Percentiles rank a stretch among this genome's conserved stretches.
phyloP scores from a whole-genome alignment of 495 filamentous ascomycete genomes.

The Bryoglossum gracile region DNA sequence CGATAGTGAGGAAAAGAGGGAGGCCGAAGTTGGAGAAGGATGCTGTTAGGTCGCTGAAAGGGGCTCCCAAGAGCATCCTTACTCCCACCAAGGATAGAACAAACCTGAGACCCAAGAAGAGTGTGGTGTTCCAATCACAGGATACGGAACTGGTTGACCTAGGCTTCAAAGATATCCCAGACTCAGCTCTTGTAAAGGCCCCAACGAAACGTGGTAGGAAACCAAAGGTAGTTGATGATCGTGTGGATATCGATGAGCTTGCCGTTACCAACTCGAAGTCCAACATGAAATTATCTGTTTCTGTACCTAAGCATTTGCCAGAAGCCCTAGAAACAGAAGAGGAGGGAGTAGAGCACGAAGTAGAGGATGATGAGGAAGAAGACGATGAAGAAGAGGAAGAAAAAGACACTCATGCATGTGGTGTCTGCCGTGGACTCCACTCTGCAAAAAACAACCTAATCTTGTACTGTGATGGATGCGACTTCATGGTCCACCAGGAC shows the following conservation, averaged over 20 bases:
- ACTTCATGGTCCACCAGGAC: conserved; percentile 78
- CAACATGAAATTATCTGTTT: background rate
- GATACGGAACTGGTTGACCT: conserved; percentile 20
- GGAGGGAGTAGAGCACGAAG: conserved; percentile 1
- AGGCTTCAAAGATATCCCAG: conserved; percentile 23
- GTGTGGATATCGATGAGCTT: background rate
- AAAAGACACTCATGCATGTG: background rate
- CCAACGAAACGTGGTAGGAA: background rate
- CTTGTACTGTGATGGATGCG: conserved; percentile 84
- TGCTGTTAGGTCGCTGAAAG: background rate
- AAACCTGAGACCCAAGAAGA: conserved; percentile 13
- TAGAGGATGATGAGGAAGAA: background rate
- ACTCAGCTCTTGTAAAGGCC: conserved; percentile 9
- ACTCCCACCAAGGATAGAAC: conserved; percentile 17
- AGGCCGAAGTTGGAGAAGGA: conserved; percentile 1
- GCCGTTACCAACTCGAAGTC: background rate
- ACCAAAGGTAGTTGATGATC: background rate
- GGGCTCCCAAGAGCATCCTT: conserved; percentile 17
- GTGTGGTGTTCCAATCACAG: conserved; percentile 15
- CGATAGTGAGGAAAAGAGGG: conserved; percentile 1
- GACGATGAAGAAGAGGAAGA: background rate
- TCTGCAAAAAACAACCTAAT: conserved; percentile 27
- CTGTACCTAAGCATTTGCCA: background rate
- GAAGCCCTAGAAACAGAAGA: background rate
- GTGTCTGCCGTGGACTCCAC: background rate